Evolutionary conservation across 2,329 filamentous ascomycete species (phyloP).

Genomic region (Sporothrix dimorphospora): DNA sequence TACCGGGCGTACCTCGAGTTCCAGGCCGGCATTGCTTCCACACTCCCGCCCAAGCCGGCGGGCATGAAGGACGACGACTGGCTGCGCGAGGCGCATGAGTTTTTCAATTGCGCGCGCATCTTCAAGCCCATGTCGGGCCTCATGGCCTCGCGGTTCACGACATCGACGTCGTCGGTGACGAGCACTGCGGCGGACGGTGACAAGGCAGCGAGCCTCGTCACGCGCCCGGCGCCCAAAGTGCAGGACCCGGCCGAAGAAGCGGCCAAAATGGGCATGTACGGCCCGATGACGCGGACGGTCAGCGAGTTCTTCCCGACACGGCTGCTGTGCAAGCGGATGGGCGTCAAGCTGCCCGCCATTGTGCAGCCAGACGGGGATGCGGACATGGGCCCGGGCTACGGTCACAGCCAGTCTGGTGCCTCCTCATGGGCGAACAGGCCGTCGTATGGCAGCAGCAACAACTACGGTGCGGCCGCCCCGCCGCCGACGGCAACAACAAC

Average conservation of each 20-base stretch:
- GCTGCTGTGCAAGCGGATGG: slow-evolving; percentile 92
- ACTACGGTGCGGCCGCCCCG: not conserved
- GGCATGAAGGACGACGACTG: slow-evolving; percentile 69
- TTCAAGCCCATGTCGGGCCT: slow-evolving; percentile 90
- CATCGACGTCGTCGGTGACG: slow-evolving; percentile 55
- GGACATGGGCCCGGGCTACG: slow-evolving; percentile 33
- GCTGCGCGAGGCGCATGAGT: slow-evolving; percentile 77
- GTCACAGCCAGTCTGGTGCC: not conserved
- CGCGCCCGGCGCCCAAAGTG: slow-evolving; percentile 56
- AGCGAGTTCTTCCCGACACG: slow-evolving; percentile 77
- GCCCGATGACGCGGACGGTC: slow-evolving; percentile 75
- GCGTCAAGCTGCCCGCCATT: slow-evolving; percentile 75
- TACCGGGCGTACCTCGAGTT: slow-evolving; percentile 83
- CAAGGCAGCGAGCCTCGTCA: slow-evolving; percentile 44
- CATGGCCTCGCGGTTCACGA: slow-evolving; percentile 93
- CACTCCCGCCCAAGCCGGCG: slow-evolving; percentile 54
- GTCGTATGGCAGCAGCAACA: not conserved
- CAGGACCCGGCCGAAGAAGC: slow-evolving; percentile 83
- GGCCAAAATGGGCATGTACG: slow-evolving; percentile 90
- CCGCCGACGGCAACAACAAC: slow-evolving; percentile 15
- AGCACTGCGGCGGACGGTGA: slow-evolving; percentile 12
- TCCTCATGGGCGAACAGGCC: not conserved
- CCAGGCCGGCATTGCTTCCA: slow-evolving; percentile 64
- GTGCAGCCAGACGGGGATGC: slow-evolving; percentile 58
- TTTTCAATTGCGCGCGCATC: slow-evolving; percentile 65